Conservation (phyloP, 2,329 filamentous ascomycete genomes). For the Cercospora zeina region DNA sequence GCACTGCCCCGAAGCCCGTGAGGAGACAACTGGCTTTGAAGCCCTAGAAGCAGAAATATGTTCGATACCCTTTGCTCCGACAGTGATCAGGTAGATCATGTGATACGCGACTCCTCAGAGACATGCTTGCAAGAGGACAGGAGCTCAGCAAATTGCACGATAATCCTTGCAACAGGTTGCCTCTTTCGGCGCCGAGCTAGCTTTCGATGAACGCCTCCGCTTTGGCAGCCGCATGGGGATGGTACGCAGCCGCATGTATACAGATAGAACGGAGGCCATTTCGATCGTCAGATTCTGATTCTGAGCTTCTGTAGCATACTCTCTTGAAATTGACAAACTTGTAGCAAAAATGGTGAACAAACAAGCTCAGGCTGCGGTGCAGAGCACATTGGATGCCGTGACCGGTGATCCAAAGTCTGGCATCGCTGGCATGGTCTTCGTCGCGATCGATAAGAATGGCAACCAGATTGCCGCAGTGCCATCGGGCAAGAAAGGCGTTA, state of each 20-base stretch:
- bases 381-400: constrained; percentile 41
- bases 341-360: constrained; percentile 28
- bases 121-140: constrained; percentile 7
- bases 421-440: constrained; percentile 49
- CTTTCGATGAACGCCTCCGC: constrained; percentile 19
- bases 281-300: not conserved
- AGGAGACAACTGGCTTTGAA: not conserved
- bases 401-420: constrained; percentile 37
- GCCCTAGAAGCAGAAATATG: not conserved
- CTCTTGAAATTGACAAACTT: not conserved
- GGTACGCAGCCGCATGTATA: constrained; percentile 12
- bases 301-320: not conserved
- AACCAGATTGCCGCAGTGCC: constrained; percentile 46
- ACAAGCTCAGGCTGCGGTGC: constrained; percentile 41
- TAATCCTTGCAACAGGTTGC: constrained; percentile 14
- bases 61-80: constrained; percentile 7
- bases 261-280: not conserved
- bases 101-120: constrained; percentile 10
- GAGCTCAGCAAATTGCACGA: constrained; percentile 6
- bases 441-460: constrained; percentile 49
- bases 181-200: constrained; percentile 18
- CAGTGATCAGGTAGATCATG: not conserved
- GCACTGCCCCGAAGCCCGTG: not conserved
- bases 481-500: constrained; percentile 45
- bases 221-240: constrained; percentile 13